Percentiles rank a stretch among this genome's conserved stretches.
Conservation (phyloP, 2,329 filamentous ascomycete species). For the Pseudogymnoascus sp. region DNA sequence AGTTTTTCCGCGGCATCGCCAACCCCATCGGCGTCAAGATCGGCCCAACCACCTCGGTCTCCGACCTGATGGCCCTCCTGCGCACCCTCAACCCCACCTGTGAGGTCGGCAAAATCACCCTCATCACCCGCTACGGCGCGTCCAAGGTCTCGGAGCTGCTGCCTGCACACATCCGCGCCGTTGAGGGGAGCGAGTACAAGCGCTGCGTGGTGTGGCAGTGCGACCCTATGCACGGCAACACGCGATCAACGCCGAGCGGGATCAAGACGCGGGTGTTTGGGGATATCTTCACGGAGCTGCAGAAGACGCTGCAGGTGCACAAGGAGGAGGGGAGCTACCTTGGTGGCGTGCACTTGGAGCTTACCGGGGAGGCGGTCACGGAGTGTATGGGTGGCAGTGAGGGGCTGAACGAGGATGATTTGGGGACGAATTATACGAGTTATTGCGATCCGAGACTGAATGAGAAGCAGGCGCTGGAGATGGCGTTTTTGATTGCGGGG, state of each 20-base stretch:
- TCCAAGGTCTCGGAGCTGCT: slow-evolving; percentile 67
- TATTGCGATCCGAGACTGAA: slow-evolving; percentile 95
- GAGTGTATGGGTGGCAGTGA: slow-evolving; percentile 91
- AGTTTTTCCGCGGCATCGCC: slow-evolving; percentile 92
- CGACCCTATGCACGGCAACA: slow-evolving; percentile 95
- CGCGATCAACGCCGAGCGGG: slow-evolving; percentile 59
- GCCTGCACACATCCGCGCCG: slow-evolving; percentile 78
- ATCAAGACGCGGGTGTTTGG: slow-evolving; percentile 90
- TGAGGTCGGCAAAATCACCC: slow-evolving; percentile 86
- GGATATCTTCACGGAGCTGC: slow-evolving; percentile 82
- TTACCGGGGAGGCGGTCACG: slow-evolving; percentile 92
- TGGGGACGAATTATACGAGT: slow-evolving; percentile 86
- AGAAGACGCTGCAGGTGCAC: slow-evolving; percentile 77
- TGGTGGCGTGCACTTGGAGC: slow-evolving; percentile 87
- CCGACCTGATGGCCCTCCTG: slow-evolving; percentile 72
- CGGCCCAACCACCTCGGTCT: slow-evolving; percentile 70
- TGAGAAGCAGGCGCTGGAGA: slow-evolving; percentile 92
- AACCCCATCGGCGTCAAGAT: slow-evolving; percentile 98
- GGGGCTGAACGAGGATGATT: slow-evolving; percentile 76
- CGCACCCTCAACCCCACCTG: slow-evolving; percentile 75
- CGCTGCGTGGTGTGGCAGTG: slow-evolving; percentile 85
- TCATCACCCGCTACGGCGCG: slow-evolving; percentile 92
- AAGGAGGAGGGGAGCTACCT: slow-evolving; percentile 76
- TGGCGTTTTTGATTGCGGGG: slow-evolving; percentile 88
- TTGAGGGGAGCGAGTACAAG: slow-evolving; percentile 66